A percentile compares a stretch with the other conserved stretches of the same genome.
Conservation (phyloP, 2,329 filamentous ascomycete species). For the Cadophora luteo-olivacea region DNA sequence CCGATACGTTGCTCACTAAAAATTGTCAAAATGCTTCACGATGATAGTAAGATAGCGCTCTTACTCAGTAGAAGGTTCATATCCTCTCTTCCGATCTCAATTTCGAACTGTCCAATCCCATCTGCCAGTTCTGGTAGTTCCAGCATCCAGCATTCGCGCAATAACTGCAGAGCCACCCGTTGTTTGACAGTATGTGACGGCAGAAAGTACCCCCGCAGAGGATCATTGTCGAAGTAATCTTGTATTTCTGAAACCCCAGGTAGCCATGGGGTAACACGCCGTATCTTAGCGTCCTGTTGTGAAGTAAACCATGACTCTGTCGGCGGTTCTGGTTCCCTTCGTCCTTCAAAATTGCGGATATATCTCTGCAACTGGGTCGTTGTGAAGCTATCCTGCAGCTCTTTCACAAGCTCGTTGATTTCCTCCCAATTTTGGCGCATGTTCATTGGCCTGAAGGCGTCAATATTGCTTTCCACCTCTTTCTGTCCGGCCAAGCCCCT, state of each 20-base stretch:
- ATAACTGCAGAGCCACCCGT: conserved; percentile 34
- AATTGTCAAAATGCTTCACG: conserved; percentile 12
- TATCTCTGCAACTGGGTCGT: conserved; percentile 41
- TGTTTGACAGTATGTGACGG: conserved; percentile 43
- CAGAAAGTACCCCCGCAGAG: conserved; percentile 39
- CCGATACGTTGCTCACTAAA: conserved; percentile 32
- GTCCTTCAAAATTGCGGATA: conserved; percentile 28
- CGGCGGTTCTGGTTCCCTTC: conserved; percentile 7
- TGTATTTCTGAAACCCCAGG: conserved; percentile 36
- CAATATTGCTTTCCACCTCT: conserved; percentile 43
- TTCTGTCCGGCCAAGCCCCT: conserved; percentile 37
- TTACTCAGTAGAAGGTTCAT: conserved; percentile 42
- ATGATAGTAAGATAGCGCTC: conserved; percentile 22
- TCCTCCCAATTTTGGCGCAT: conserved; percentile 37
- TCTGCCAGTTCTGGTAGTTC: conserved; percentile 40
- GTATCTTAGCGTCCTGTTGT: conserved; percentile 24
- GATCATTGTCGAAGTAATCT: conserved; percentile 36
- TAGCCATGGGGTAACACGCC: conserved; percentile 40
- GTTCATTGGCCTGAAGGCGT: conserved; percentile 37
- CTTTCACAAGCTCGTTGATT: conserved; percentile 39
- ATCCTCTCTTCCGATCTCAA: conserved; percentile 36
- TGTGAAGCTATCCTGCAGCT: conserved; percentile 42
- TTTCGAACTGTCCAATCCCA: conserved; percentile 42
- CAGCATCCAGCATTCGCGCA: conserved; percentile 44
- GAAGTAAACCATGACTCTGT: conserved; percentile 13